Percentiles rank a stretch among this genome's conserved stretches.
Evolutionary conservation across 2,329 filamentous ascomycete species (phyloP).

Genomic region (Lasiodiplodia gonubiensis): DNA sequence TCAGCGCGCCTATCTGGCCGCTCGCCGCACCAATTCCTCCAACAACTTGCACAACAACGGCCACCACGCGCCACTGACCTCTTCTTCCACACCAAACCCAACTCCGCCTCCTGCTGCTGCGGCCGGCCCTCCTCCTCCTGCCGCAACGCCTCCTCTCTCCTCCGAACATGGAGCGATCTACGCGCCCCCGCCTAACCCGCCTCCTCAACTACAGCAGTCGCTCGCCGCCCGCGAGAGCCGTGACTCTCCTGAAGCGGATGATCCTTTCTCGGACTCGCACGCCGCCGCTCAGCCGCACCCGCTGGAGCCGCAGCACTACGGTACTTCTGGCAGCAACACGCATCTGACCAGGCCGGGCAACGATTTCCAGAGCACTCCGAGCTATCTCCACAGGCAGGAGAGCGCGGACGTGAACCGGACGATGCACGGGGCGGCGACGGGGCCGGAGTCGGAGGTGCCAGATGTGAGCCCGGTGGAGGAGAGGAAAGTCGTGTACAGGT

Average conservation of each 20-base stretch:
- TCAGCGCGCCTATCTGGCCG: slow-evolving; percentile 74
- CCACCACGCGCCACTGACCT: slow-evolving; percentile 24
- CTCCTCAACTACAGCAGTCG: slow-evolving; percentile 9
- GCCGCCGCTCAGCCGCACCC: background rate
- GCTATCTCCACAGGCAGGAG: slow-evolving; percentile 52
- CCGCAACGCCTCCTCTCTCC: background rate
- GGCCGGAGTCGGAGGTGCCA: background rate
- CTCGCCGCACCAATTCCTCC: slow-evolving; percentile 50
- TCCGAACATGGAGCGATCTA: background rate
- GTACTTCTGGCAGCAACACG: slow-evolving; percentile 26
- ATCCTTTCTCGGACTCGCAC: slow-evolving; percentile 51
- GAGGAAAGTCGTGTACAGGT: slow-evolving; percentile 24
- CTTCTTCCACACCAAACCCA: slow-evolving; percentile 24
- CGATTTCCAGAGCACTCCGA: slow-evolving; percentile 45
- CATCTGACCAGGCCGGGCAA: slow-evolving; percentile 2
- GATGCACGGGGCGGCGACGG: slow-evolving; percentile 50
- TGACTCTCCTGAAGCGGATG: slow-evolving; percentile 1
- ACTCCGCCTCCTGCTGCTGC: slow-evolving; percentile 7
- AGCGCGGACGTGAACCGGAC: slow-evolving; percentile 51
- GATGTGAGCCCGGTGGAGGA: slow-evolving; percentile 29
- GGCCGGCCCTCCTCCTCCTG: background rate
- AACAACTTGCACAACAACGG: slow-evolving; percentile 10
- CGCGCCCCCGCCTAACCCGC: slow-evolving; percentile 9
- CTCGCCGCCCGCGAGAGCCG: background rate
- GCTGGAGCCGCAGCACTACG: slow-evolving; percentile 23